phyloP scores from a whole-genome alignment of 2,329 filamentous ascomycete species.

The Claviceps spartinae region DNA sequence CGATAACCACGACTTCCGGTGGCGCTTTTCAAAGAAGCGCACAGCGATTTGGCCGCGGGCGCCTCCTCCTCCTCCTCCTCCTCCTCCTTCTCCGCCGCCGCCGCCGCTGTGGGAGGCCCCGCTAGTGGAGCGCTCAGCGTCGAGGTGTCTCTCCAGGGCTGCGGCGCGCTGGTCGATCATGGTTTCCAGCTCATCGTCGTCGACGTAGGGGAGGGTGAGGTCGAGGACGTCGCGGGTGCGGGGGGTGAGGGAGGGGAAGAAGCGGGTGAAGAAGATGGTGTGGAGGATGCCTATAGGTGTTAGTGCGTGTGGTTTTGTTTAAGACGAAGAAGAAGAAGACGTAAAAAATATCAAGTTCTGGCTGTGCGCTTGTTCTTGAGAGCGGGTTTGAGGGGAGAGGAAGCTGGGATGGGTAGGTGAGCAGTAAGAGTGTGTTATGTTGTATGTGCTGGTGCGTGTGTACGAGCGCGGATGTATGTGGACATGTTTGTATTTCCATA shows the following conservation, averaged over 20 bases:
- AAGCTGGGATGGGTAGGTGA: no score
- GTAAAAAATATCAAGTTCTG: no score
- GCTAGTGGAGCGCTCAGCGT: conserved; percentile 36
- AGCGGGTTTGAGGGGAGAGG: no score
- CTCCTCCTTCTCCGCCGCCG: conserved; percentile 8
- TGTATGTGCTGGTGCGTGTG: no score
- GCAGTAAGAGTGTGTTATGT: no score
- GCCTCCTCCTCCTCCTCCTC: no score
- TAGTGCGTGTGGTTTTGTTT: no score
- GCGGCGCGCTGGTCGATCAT: conserved; percentile 81
- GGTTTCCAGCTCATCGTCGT: conserved; percentile 82
- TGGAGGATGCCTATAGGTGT: conserved; percentile 62
- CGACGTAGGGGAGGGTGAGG: conserved; percentile 76
- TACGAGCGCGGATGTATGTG: no score
- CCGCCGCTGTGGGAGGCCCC: conserved; percentile 6
- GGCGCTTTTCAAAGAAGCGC: conserved; percentile 88
- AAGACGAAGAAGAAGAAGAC: no score
- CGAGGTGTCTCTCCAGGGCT: conserved; percentile 65
- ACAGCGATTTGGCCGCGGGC: conserved; percentile 58
- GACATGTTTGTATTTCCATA: no score
- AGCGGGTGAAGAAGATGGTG: conserved; percentile 97
- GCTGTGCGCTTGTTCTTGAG: no score
- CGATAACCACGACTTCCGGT: conserved; percentile 69
- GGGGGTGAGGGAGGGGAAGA: conserved; percentile 78
- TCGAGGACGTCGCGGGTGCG: conserved; percentile 81